Evolutionary conservation across 148 eudicot genomes (phyloP).

Genomic region (Polygonum maritimum): DNA sequence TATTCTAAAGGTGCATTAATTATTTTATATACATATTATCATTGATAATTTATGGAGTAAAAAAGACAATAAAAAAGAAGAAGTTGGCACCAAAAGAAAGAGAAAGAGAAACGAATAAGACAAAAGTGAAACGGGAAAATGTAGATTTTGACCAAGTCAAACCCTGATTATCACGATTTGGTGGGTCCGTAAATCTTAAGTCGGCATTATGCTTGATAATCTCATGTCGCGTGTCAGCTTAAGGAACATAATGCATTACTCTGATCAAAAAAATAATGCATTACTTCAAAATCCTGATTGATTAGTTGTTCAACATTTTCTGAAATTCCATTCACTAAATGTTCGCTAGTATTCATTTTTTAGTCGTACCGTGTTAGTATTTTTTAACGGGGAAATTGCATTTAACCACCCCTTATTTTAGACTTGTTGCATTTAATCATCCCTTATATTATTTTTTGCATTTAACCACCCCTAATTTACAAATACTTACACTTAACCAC

Average conservation of each 20-base stretch:
- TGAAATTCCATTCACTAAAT: neutral
- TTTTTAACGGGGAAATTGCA: too few relatives aligned
- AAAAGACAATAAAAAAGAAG: neutral
- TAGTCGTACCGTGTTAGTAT: too few relatives aligned
- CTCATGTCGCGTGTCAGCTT: too few relatives aligned
- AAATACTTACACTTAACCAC: too few relatives aligned
- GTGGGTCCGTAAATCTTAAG: constrained; percentile 1
- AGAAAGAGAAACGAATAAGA: neutral
- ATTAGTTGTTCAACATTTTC: too few relatives aligned
- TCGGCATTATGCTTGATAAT: neutral
- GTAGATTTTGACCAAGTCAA: neutral
- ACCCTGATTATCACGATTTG: neutral
- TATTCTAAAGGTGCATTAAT: neutral
- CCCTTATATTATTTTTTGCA: too few relatives aligned
- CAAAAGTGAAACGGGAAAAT: neutral
- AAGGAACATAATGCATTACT: too few relatives aligned
- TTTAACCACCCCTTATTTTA: too few relatives aligned
- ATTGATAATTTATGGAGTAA: neutral
- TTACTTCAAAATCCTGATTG: neutral
- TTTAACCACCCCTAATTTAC: too few relatives aligned
- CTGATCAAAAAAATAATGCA: too few relatives aligned
- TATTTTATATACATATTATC: neutral
- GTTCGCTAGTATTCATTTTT: too few relatives aligned
- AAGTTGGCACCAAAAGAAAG: neutral
- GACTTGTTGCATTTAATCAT: too few relatives aligned